Evolutionary conservation across 192 early-diverging fungal species (phyloP).

Genomic region (Blastocladiella britannica): DNA sequence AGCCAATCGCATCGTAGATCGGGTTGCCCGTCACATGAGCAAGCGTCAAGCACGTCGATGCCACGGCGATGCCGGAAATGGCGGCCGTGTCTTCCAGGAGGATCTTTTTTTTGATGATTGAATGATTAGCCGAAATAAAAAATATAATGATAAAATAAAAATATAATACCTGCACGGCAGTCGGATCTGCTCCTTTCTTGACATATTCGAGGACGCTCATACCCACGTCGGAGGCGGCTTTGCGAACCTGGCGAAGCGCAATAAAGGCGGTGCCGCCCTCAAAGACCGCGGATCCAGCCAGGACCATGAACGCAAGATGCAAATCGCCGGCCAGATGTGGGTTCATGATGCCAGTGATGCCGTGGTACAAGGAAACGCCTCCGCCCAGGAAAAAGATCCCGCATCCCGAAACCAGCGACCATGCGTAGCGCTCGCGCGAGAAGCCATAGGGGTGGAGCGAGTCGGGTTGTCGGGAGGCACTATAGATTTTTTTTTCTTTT

Average conservation of each 20-base stretch:
- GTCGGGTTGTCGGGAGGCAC: slow-evolving; percentile 9
- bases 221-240: slow-evolving; percentile 20
- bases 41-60: slow-evolving; percentile 18
- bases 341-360: slow-evolving; percentile 20
- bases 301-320: slow-evolving; percentile 15
- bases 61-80: slow-evolving; percentile 23
- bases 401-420: slow-evolving; percentile 29
- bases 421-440: slow-evolving; percentile 26
- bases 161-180: no score
- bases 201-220: slow-evolving; percentile 5
- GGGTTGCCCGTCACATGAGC: slow-evolving; percentile 16
- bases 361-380: slow-evolving; percentile 30
- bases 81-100: slow-evolving; percentile 28
- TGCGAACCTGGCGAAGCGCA: neutral
- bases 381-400: slow-evolving; percentile 34
- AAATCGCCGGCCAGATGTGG: slow-evolving; percentile 18
- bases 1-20: slow-evolving; percentile 24
- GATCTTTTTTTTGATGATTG: slow-evolving; percentile 4
- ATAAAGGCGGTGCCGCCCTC: slow-evolving; percentile 13
- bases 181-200: no score
- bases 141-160: slow-evolving; percentile 7
- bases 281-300: slow-evolving; percentile 21
- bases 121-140: slow-evolving; percentile 1
- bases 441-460: slow-evolving; percentile 33
- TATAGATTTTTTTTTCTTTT: no score